Evolutionary conservation across 2,329 filamentous ascomycete genomes (phyloP).

Genomic region (Ophiostoma angusticollis): DNA sequence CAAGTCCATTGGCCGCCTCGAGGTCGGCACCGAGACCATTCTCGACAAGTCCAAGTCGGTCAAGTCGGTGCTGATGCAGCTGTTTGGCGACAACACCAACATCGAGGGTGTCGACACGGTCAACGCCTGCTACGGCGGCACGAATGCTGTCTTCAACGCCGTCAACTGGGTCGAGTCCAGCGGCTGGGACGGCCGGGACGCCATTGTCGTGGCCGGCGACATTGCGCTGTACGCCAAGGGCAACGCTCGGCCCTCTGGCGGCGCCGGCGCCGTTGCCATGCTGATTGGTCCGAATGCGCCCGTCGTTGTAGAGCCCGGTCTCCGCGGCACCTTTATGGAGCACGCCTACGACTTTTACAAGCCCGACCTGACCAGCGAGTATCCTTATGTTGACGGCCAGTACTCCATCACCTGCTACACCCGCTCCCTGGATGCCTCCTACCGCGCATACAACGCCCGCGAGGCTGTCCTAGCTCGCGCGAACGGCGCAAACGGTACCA

Average conservation of each 20-base stretch:
- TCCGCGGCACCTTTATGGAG: conserved; percentile 68
- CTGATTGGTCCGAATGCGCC: conserved; percentile 68
- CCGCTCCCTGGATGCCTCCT: conserved; percentile 67
- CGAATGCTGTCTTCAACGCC: conserved; percentile 72
- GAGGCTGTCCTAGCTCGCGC: conserved; percentile 38
- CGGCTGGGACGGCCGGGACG: conserved; percentile 73
- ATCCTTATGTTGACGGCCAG: conserved; percentile 74
- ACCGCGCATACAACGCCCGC: conserved; percentile 66
- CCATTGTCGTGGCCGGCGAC: conserved; percentile 67
- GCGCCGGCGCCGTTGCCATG: conserved; percentile 67
- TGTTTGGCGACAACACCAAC: conserved; percentile 73
- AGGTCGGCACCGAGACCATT: conserved; percentile 76
- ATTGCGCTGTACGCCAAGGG: conserved; percentile 81
- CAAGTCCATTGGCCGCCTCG: conserved; percentile 64
- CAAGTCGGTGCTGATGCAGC: conserved; percentile 79
- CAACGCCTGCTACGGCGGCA: conserved; percentile 80
- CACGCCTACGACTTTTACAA: conserved; percentile 88
- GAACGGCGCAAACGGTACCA: conserved; percentile 28
- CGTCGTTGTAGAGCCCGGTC: conserved; percentile 63
- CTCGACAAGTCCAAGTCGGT: conserved; percentile 86
- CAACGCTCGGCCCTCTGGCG: conserved; percentile 66
- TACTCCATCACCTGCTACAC: conserved; percentile 74
- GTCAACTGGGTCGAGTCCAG: conserved; percentile 82
- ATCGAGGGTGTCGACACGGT: conserved; percentile 72
- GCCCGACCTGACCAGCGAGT: conserved; percentile 77